Evolutionary conservation across 1,139 yeast species (phyloP), one percentile per base, ranked within the genome.

Genomic region (Meyerozyma carpophila): DNA sequence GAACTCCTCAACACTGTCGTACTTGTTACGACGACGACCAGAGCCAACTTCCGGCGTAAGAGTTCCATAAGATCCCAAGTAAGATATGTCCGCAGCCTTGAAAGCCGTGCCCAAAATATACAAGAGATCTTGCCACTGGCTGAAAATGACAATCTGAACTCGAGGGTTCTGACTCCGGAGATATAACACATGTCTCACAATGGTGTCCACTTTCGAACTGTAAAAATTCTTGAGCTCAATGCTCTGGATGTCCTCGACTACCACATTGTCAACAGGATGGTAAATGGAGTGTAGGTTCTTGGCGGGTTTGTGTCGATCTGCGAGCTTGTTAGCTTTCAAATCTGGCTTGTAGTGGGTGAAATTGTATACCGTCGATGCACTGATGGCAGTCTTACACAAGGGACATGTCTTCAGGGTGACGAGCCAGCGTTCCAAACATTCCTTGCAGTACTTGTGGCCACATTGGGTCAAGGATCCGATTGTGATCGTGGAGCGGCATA

Each of bases 391-490:
- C 49, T 88, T 87, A 62, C 98, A 91, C 56, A 89, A 70, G 0
- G 98, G 98, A 61, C 98, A 91, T 1, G 68, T 61, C 7, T 61
- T 59, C 36, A 74, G 74, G 18, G 68, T 68, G 11, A 64, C 67
- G 45, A 84, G 59, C 98, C 98, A 93, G 45, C 75, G 81, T 13
- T 65, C 72, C 32, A 90, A 68, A 60, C 98, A 91, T 2, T 77
- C 84, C 46, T 79, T 77, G 58, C 97, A 91, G 58, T 84, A 91
- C 53, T 82, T 83, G 62, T 91, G 98, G 0, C 97, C 97, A 71
- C 98, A 91, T 16, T 80, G 81, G 0, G 95, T 84, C 47, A 91
- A 68, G 0, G 93, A 76, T 0, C 98, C 98, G 40, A 81, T 70
- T 3, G 79, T 71, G 39, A 90, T 88, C 2, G 75, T 60, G 4